These are phyloP conservation scores for Talaromyces verruculosus DNA, from an alignment of 2,329 filamentous ascomycete genomes.

Conservation along the genomic window DNA sequence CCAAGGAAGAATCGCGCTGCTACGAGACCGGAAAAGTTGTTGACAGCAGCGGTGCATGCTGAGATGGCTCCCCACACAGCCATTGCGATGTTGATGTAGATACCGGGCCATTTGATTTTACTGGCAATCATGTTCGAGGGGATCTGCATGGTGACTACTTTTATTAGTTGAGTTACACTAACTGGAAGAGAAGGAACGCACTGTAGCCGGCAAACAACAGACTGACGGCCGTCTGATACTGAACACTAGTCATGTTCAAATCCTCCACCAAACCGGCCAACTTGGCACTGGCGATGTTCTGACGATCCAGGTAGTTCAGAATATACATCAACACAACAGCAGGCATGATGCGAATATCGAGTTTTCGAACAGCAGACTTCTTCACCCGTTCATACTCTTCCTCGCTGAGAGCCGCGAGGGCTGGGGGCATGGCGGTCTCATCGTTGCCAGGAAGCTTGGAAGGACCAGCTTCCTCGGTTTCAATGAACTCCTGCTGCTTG, in stretches of 20 bases:
- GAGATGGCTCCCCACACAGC: constrained; percentile 19
- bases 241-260: constrained; percentile 3
- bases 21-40: constrained; percentile 17
- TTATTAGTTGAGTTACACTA: neutral
- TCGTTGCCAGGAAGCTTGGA: neutral
- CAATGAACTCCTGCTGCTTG: constrained; percentile 9
- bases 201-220: constrained; percentile 19
- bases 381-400: constrained; percentile 10
- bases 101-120: constrained; percentile 12
- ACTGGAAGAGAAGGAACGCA: neutral
- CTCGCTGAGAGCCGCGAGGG: constrained; percentile 23
- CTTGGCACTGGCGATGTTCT: constrained; percentile 19
- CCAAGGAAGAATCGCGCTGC: constrained; percentile 52
- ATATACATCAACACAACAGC: constrained; percentile 19
- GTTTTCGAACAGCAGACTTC: constrained; percentile 12
- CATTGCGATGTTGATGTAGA: constrained; percentile 19
- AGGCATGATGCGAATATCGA: constrained; percentile 19
- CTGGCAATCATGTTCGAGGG: constrained; percentile 21
- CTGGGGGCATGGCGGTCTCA: constrained; percentile 11
- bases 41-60: constrained; percentile 13
- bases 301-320: constrained; percentile 21
- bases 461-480: constrained; percentile 1
- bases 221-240: constrained; percentile 20
- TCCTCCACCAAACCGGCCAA: constrained; percentile 14
- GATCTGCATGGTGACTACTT: constrained; percentile 18